phyloP scores from a whole-genome alignment of 2,329 filamentous ascomycete genomes.

The Aspergillus piperis region DNA sequence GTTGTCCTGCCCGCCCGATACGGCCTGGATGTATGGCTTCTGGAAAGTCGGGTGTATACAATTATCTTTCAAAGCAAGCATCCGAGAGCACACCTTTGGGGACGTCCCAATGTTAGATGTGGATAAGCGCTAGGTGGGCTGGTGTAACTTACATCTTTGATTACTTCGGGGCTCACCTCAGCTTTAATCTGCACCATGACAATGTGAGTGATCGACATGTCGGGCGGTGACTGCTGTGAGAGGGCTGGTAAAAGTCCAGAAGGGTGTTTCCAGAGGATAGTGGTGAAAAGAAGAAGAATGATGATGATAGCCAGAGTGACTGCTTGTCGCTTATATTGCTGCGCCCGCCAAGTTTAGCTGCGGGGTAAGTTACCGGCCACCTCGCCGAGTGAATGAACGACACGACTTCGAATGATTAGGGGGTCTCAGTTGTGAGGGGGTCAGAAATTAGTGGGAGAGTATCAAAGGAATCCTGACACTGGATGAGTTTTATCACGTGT shows the following conservation, averaged over 20 bases:
- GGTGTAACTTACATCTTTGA: constrained; percentile 56
- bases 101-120: not conserved
- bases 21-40: constrained; percentile 61
- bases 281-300: not conserved
- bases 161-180: constrained; percentile 48
- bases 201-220: constrained; percentile 68
- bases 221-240: not conserved
- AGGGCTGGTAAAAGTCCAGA: not conserved
- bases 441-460: no score
- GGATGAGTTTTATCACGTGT: no score
- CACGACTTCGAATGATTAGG: no score
- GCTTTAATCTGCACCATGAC: constrained; percentile 69
- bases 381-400: no score
- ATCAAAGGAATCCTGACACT: no score
- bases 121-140: not conserved
- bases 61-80: constrained; percentile 58
- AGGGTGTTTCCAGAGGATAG: not conserved
- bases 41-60: constrained; percentile 63
- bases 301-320: not conserved
- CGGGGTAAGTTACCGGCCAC: no score
- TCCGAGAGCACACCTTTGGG: constrained; percentile 55
- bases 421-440: no score
- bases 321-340: not conserved
- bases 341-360: no score
- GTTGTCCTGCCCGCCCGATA: constrained; percentile 62